phyloP scores from a whole-genome alignment of 495 filamentous ascomycete species.

The Aspergillus affinis region DNA sequence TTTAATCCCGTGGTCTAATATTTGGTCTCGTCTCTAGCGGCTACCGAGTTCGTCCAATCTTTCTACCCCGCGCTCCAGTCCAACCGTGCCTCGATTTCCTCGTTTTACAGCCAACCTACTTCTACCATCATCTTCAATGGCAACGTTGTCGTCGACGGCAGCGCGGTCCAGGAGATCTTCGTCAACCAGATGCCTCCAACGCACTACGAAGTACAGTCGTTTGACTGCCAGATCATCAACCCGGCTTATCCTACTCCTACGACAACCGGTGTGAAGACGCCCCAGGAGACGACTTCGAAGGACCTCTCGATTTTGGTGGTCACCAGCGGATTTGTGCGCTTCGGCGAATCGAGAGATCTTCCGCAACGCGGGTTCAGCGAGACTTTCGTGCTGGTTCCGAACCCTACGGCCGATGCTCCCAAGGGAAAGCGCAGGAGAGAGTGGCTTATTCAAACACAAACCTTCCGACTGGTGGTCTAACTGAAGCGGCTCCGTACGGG shows the following conservation, averaged over 20 bases:
- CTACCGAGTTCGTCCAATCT: conserved; percentile 51
- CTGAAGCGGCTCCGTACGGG: not conserved
- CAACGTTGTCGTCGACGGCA: conserved; percentile 54
- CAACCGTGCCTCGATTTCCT: conserved; percentile 50
- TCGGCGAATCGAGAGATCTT: conserved; percentile 54
- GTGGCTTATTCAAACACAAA: conserved; percentile 74
- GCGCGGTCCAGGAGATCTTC: conserved; percentile 59
- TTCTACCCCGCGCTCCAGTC: conserved; percentile 57
- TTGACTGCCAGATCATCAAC: conserved; percentile 75
- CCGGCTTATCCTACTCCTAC: conserved; percentile 52
- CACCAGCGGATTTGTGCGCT: conserved; percentile 66
- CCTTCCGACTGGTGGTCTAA: conserved; percentile 63
- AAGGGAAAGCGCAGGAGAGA: conserved; percentile 47
- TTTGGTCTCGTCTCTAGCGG: conserved; percentile 30
- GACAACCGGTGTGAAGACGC: conserved; percentile 36
- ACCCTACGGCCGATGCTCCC: conserved; percentile 53
- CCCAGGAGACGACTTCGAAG: conserved; percentile 37
- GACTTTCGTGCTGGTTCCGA: conserved; percentile 73
- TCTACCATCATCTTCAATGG: conserved; percentile 67
- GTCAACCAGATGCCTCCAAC: conserved; percentile 59
- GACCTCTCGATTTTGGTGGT: conserved; percentile 70
- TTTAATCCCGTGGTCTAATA: conserved; percentile 12
- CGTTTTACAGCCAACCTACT: conserved; percentile 55
- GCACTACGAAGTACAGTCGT: conserved; percentile 63
- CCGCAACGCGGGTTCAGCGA: conserved; percentile 69